Evolutionary conservation across 23 red algal genomes (phyloP).

Genomic region (Gracilaria domingensis): DNA sequence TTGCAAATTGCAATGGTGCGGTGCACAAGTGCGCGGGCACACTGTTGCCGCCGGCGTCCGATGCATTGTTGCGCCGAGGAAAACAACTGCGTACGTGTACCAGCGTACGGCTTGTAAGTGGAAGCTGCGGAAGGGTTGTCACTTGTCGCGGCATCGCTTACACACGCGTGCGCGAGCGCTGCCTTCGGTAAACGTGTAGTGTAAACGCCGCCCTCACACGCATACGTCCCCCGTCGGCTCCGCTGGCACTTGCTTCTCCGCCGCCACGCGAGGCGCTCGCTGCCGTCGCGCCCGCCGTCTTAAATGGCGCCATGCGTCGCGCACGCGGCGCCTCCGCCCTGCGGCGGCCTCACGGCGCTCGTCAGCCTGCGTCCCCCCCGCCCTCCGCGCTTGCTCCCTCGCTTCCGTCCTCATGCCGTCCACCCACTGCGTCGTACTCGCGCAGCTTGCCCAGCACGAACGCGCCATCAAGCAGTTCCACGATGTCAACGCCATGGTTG

Average conservation of each 20-base stretch:
- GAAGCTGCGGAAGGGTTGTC: neutral
- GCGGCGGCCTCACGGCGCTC: too few species aligned
- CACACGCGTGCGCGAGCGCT: neutral
- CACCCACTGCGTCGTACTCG: neutral
- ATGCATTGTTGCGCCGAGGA: neutral
- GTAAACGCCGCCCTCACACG: neutral
- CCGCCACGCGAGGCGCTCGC: neutral
- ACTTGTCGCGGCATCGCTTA: neutral
- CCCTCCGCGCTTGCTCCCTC: neutral
- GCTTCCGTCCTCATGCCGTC: neutral
- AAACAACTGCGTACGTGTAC: neutral
- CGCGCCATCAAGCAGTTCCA: slow-evolving; percentile 1
- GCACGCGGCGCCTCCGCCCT: neutral
- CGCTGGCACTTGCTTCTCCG: neutral
- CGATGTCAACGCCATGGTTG: slow-evolving; percentile 22
- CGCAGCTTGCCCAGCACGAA: neutral
- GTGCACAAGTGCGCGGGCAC: neutral
- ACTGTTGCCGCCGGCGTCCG: neutral
- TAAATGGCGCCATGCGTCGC: neutral
- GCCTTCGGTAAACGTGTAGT: neutral
- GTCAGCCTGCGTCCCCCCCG: neutral
- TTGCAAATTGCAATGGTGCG: too few species aligned
- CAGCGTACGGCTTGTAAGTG: too few species aligned
- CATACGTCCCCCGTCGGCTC: neutral
- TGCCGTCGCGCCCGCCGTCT: neutral